These are phyloP conservation scores for Tephrocybe sp. DNA, from an alignment of 768 basidiomycete species.

Conservation along the genomic window DNA sequence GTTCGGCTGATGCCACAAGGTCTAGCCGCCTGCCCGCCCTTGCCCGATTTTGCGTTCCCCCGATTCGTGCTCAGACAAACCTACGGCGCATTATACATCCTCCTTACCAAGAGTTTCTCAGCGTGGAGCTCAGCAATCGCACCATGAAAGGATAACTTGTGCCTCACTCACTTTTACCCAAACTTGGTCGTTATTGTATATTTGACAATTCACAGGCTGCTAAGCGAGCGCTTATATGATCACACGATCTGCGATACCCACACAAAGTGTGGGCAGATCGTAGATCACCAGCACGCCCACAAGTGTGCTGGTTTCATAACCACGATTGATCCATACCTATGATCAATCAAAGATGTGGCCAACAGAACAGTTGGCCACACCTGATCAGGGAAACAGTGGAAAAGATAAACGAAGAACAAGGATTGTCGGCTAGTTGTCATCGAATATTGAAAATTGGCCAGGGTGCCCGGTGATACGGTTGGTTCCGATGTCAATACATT, in stretches of 20 bases:
- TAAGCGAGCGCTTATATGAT: slow-evolving; percentile 12
- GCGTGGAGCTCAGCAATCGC: background rate
- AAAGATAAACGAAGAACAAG: slow-evolving; percentile 2
- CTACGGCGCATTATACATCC: no score
- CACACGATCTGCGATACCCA: slow-evolving; percentile 7
- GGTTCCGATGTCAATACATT: background rate
- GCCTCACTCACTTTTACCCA: background rate
- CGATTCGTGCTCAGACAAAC: no score
- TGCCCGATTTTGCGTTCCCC: background rate
- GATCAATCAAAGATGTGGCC: slow-evolving; percentile 10
- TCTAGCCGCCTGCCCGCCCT: background rate
- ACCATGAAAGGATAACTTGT: background rate
- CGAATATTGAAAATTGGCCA: background rate
- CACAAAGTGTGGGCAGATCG: slow-evolving; percentile 5
- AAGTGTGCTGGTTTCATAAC: slow-evolving; percentile 5
- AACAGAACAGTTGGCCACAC: background rate
- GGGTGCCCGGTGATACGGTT: background rate
- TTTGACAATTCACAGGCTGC: slow-evolving; percentile 3
- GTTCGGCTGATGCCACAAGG: background rate
- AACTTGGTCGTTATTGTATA: slow-evolving; percentile 14
- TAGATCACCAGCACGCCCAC: slow-evolving; percentile 17
- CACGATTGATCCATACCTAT: background rate
- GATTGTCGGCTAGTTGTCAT: background rate
- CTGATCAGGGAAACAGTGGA: background rate
- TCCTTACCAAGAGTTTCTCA: no score